Evolutionary conservation across 768 basidiomycete species (phyloP).

Genomic region (Hygrophoropsis aurantiaca): DNA sequence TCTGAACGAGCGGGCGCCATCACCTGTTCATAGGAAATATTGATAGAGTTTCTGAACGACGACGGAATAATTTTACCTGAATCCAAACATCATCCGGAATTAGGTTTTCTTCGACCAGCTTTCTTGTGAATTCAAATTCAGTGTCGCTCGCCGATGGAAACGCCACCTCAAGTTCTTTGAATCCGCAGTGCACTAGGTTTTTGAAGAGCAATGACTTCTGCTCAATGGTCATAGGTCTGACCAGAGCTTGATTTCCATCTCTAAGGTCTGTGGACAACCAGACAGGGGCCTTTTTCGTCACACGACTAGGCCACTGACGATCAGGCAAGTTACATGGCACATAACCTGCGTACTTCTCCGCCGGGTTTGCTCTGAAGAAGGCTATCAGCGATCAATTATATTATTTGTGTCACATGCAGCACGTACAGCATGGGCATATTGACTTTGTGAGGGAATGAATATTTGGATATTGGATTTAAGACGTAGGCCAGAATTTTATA

Average conservation of each 20-base stretch:
- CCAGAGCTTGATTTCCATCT: conserved; percentile 96
- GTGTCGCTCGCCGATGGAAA: conserved; percentile 98
- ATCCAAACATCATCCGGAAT: conserved; percentile 96
- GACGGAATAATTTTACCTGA: conserved; percentile 61
- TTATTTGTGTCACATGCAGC: too few species aligned
- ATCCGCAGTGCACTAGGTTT: conserved; percentile 82
- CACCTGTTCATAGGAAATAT: conserved; percentile 56
- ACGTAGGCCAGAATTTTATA: too few species aligned
- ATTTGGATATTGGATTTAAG: too few species aligned
- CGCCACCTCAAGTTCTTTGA: conserved; percentile 97
- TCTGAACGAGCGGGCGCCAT: conserved; percentile 95
- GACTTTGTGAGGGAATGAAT: background rate
- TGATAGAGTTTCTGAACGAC: background rate
- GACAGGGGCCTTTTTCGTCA: conserved; percentile 61
- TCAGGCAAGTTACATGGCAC: conserved; percentile 23
- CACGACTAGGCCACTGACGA: conserved; percentile 41
- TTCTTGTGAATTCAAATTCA: conserved; percentile 90
- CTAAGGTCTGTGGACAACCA: conserved; percentile 98
- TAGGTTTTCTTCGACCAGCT: conserved; percentile 79
- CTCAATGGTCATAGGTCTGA: conserved; percentile 96
- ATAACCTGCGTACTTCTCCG: conserved; percentile 36
- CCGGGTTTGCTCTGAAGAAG: conserved; percentile 28
- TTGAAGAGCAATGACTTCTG: conserved; percentile 94
- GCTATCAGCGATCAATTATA: background rate
- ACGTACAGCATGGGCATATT: conserved; percentile 1